Base-by-base conservation (phyloP, 208 protist genomes). In the Trypanosoma caninum region DNA sequence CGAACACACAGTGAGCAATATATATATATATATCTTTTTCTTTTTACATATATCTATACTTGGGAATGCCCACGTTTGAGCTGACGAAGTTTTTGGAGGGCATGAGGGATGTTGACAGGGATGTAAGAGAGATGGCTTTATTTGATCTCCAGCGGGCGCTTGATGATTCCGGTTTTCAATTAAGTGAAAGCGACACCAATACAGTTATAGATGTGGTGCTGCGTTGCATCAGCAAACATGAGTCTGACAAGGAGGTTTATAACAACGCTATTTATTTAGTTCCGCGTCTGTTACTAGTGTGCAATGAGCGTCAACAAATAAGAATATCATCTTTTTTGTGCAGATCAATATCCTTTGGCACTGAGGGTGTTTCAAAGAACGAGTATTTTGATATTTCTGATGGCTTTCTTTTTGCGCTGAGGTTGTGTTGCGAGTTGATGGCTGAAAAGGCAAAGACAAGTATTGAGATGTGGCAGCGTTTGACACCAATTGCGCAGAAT, bases 81-180 rank as follows among this genome's bases (percentile, higher is more conserved):
- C 35, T 57, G 3, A 41, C 33, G 8, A 57, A 61, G 11, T 86
- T 90, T 54, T 46, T 65, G 10, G 65, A 65, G 14, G 64, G 78
- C 20, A 83, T 90, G 44, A 71, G 66, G 14, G 59, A 86, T 80
- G 76, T 80, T 5, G 79, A 90, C 54, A 74, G 77, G 44, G 83
- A 86, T 55, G 42, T 84, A n/a, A 74, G 79, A 10, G 55, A 82
- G 52, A 90, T 86, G 79, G 79, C 83, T 1, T 27, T 90, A 45
- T 90, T 86, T 57, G 83, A 90, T 45, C 60, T 90, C 22, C 66
- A 71, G 8, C 70, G 71, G 41, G 64, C 54, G n/a, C 27, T 82
- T 8, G 73, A 59, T 22, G 57, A 14, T 5, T 54, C 56, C 0
- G 62, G 40, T 27, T 59, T 65, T 66, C 34, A 44, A 30, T 31